These are phyloP conservation scores for Nidula microcarpa DNA, from an alignment of 768 basidiomycete species.

Conservation along the genomic window DNA sequence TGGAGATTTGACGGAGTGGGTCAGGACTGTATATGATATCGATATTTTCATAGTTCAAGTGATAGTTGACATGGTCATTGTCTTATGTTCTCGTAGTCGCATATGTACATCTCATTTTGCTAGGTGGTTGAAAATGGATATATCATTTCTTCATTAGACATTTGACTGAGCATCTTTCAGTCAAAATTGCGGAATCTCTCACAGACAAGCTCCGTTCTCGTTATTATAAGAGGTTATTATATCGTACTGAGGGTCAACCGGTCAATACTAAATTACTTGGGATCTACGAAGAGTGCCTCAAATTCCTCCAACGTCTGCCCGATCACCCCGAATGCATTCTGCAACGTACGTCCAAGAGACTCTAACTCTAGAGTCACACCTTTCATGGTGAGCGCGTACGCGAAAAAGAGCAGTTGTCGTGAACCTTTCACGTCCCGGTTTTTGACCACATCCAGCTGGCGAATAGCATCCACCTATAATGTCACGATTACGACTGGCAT, in stretches of 20 bases:
- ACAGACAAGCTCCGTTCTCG: too few relatives aligned
- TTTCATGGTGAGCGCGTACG: constrained; percentile 92
- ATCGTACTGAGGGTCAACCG: too few relatives aligned
- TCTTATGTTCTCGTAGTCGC: constrained; percentile 3
- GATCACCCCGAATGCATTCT: constrained; percentile 91
- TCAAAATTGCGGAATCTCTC: too few relatives aligned
- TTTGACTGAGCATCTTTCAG: too few relatives aligned
- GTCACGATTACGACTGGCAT: background rate
- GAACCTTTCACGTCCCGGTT: constrained; percentile 79
- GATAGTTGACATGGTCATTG: too few relatives aligned
- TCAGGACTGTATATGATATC: background rate
- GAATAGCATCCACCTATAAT: constrained; percentile 73
- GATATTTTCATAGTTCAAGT: background rate
- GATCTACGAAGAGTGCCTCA: constrained; percentile 60
- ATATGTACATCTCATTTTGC: too few relatives aligned
- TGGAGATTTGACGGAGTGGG: constrained; percentile 59
- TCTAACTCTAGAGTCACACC: constrained; percentile 91
- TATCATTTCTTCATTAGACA: too few relatives aligned
- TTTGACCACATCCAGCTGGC: constrained; percentile 84
- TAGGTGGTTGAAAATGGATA: background rate
- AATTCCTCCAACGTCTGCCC: constrained; percentile 81
- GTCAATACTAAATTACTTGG: too few relatives aligned
- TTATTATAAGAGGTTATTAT: too few relatives aligned
- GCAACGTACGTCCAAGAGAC: constrained; percentile 72
- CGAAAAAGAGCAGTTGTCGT: constrained; percentile 86